phyloP scores from a whole-genome alignment of 1,139 yeast genomes.

The Taiozyma onychis region DNA sequence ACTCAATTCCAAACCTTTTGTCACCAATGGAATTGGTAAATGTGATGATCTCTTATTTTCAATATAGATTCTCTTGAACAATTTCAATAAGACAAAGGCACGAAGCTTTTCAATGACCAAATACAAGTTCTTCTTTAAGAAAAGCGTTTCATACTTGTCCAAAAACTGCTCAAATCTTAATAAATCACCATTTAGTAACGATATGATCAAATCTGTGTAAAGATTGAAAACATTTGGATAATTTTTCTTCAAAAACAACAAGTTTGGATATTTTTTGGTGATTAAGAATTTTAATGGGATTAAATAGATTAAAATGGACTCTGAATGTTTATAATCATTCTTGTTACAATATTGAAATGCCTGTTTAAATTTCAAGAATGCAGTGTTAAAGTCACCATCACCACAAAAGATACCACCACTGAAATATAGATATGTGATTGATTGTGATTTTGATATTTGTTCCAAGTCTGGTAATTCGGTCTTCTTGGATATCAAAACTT shows the following conservation, averaged over 20 bases:
- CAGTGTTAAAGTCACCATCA: conserved; percentile 51
- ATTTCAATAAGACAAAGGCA: conserved; percentile 44
- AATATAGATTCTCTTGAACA: conserved; percentile 44
- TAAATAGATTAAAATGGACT: conserved; percentile 42
- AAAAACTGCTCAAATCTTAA: conserved; percentile 41
- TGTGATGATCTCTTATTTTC: conserved; percentile 33
- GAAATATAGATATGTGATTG: conserved; percentile 59
- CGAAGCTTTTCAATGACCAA: conserved; percentile 53
- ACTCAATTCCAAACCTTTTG: conserved; percentile 41
- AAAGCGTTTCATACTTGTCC: conserved; percentile 38
- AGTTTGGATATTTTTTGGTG: conserved; percentile 37
- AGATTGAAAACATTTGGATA: conserved; percentile 8
- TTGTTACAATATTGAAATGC: conserved; percentile 39
- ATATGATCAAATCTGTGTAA: conserved; percentile 44
- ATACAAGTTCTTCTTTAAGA: conserved; percentile 58
- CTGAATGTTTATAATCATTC: conserved; percentile 28
- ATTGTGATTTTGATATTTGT: conserved; percentile 43
- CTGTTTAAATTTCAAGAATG: conserved; percentile 41
- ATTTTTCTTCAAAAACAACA: conserved; percentile 4
- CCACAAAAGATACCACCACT: conserved; percentile 58
- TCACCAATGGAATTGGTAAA: conserved; percentile 43
- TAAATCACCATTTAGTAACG: conserved; percentile 53
- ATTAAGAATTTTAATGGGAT: conserved; percentile 50
- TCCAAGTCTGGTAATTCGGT: conserved; percentile 46
- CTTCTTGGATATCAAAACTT: conserved; percentile 58